Conservation (phyloP, 2,329 filamentous ascomycete genomes). For the Fusarium incarnatum region DNA sequence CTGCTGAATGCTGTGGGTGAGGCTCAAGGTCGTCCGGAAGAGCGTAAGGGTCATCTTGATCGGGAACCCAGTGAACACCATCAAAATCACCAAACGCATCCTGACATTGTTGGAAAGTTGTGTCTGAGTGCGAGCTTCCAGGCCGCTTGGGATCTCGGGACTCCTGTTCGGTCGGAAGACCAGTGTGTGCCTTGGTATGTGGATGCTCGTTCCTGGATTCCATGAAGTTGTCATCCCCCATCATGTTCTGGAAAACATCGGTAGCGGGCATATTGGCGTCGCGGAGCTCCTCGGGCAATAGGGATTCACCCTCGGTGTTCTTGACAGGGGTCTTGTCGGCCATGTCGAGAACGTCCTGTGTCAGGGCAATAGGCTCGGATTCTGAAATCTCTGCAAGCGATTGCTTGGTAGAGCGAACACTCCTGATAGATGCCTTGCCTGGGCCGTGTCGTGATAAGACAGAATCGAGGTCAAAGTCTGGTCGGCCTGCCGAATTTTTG, state of each 20-base stretch:
- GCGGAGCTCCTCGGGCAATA: conserved; percentile 53
- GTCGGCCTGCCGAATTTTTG: conserved; percentile 58
- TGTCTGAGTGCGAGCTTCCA: conserved; percentile 64
- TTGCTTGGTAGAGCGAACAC: conserved; percentile 62
- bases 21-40: conserved; percentile 32
- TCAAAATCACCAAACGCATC: conserved; percentile 84
- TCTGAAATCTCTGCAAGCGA: conserved; percentile 69
- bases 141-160: conserved; percentile 44
- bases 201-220: conserved; percentile 14
- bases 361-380: conserved; percentile 64
- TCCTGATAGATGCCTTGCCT: conserved; percentile 65
- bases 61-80: conserved; percentile 78
- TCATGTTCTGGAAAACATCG: conserved; percentile 52
- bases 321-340: conserved; percentile 60
- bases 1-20: conserved; percentile 31
- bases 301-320: conserved; percentile 55
- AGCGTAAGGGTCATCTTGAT: conserved; percentile 51
- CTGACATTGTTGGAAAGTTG: conserved; percentile 74
- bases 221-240: conserved; percentile 45
- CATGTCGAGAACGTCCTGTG: conserved; percentile 64
- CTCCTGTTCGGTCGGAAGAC: conserved; percentile 28
- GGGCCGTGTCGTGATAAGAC: conserved; percentile 63
- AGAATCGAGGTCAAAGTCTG: conserved; percentile 56
- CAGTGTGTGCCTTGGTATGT: conserved; percentile 23
- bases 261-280: conserved; percentile 48